phyloP scores from a whole-genome alignment of 148 eudicot genomes.

The Fagopyrum esculentum region DNA sequence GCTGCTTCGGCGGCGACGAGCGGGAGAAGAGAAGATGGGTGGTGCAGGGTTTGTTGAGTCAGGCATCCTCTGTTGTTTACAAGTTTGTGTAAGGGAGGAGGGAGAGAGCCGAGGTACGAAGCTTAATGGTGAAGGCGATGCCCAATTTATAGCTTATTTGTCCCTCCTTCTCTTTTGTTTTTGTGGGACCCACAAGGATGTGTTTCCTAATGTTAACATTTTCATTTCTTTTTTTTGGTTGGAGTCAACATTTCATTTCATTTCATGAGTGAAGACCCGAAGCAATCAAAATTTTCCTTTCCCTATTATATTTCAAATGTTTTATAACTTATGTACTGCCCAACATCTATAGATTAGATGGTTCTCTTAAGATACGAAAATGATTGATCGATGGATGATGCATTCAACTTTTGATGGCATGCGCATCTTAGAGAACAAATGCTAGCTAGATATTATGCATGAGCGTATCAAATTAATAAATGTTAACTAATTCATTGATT shows the following conservation, averaged over 20 bases:
- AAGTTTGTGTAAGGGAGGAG: background rate
- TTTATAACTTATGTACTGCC: background rate
- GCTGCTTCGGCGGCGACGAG: background rate
- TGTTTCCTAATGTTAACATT: no score
- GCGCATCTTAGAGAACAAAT: background rate
- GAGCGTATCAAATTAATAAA: background rate
- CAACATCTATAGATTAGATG: background rate
- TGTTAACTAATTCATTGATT: background rate
- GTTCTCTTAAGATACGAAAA: background rate
- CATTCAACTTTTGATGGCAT: background rate
- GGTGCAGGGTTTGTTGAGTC: background rate
- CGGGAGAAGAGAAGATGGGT: slow-evolving; percentile 3
- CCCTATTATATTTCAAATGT: background rate
- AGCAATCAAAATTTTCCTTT: background rate
- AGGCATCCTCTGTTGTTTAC: background rate
- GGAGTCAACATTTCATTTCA: no score
- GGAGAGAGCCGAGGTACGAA: background rate
- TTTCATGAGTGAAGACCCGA: no score
- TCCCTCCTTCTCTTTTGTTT: background rate
- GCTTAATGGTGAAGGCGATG: background rate
- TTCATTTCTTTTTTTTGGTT: no score
- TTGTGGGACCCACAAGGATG: background rate
- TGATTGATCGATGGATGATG: slow-evolving; percentile 7
- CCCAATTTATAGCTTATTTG: slow-evolving; percentile 4
- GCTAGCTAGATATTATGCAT: background rate